Conservation (phyloP, 139 green algal species). For the Klebsormidium nitens region DNA sequence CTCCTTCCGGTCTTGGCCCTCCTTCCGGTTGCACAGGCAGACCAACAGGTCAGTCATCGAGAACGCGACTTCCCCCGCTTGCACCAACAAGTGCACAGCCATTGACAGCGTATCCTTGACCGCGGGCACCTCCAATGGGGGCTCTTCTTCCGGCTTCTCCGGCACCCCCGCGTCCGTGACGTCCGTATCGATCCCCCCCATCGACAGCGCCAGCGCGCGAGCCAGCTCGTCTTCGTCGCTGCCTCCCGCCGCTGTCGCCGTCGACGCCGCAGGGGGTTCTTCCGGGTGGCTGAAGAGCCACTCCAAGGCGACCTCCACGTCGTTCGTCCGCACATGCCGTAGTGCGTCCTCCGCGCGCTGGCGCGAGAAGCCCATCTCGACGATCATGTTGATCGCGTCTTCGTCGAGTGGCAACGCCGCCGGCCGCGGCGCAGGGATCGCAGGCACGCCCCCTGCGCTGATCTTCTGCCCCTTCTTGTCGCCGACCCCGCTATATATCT, state of each 20-base stretch:
- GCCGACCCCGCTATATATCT: slow-evolving; percentile 11
- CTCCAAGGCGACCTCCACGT: slow-evolving; percentile 85
- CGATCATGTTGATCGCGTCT: slow-evolving; percentile 54
- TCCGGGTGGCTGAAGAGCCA: slow-evolving; percentile 84
- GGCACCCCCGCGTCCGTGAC: too few species aligned
- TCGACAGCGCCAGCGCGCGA: slow-evolving; percentile 47
- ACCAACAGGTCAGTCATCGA: slow-evolving; percentile 32
- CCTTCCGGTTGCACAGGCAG: slow-evolving; percentile 50
- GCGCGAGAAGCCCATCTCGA: slow-evolving; percentile 86
- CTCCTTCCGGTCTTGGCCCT: slow-evolving; percentile 39
- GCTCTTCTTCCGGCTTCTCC: neutral
- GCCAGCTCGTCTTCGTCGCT: slow-evolving; percentile 48
- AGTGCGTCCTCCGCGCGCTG: slow-evolving; percentile 66
- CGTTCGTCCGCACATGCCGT: slow-evolving; percentile 63
- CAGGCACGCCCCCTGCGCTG: neutral
- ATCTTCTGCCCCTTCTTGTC: neutral
- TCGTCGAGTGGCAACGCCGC: slow-evolving; percentile 38
- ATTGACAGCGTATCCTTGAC: slow-evolving; percentile 23
- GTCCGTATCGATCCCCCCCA: slow-evolving; percentile 35
- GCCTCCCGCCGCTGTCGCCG: neutral
- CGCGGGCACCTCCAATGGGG: slow-evolving; percentile 7
- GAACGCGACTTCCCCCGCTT: slow-evolving; percentile 15
- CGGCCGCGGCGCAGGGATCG: neutral
- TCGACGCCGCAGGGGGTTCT: slow-evolving; percentile 3
- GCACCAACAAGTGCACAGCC: slow-evolving; percentile 37